A percentile compares a stretch with the other conserved stretches of the same genome.
Evolutionary conservation across 164 flowering plant genomes (phyloP).

Genomic region (Magnolia kwangsiensis): DNA sequence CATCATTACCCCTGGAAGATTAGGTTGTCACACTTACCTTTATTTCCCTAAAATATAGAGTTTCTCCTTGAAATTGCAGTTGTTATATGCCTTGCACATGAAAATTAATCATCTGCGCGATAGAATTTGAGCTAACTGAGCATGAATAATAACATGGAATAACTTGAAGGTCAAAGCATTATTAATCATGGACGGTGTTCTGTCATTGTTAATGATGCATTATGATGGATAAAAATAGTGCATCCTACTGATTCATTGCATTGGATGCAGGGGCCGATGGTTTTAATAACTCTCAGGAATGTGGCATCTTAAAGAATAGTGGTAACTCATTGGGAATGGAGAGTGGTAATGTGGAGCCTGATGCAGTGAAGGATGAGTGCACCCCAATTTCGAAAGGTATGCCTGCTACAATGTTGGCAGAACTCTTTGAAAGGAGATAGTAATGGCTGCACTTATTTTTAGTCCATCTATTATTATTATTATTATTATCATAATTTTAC

Average conservation of each 20-base stretch:
- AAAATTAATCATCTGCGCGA: too few relatives aligned
- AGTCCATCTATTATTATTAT: background rate
- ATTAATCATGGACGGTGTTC: background rate
- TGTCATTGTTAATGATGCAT: background rate
- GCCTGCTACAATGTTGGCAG: background rate
- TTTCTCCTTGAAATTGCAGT: background rate
- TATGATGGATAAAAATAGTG: background rate
- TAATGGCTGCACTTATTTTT: background rate
- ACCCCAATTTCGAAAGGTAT: slow-evolving; percentile 29
- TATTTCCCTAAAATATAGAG: background rate
- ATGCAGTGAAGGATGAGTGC: slow-evolving; percentile 26
- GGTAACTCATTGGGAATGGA: slow-evolving; percentile 18
- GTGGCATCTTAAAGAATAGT: slow-evolving; percentile 20
- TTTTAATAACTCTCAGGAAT: slow-evolving; percentile 21
- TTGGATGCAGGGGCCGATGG: slow-evolving; percentile 24
- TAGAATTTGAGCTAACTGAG: background rate
- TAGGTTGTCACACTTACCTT: background rate
- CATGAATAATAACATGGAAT: background rate
- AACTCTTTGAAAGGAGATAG: background rate
- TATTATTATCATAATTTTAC: background rate
- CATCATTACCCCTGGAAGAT: background rate
- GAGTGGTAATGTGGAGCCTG: slow-evolving; percentile 23
- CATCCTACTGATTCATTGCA: background rate
- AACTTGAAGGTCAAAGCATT: background rate
- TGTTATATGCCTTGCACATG: background rate